A percentile compares a stretch with the other conserved stretches of the same genome.
phyloP scores from a whole-genome alignment of 176 grass and related monocot genomes.

The Tillandsia leiboldiana region DNA sequence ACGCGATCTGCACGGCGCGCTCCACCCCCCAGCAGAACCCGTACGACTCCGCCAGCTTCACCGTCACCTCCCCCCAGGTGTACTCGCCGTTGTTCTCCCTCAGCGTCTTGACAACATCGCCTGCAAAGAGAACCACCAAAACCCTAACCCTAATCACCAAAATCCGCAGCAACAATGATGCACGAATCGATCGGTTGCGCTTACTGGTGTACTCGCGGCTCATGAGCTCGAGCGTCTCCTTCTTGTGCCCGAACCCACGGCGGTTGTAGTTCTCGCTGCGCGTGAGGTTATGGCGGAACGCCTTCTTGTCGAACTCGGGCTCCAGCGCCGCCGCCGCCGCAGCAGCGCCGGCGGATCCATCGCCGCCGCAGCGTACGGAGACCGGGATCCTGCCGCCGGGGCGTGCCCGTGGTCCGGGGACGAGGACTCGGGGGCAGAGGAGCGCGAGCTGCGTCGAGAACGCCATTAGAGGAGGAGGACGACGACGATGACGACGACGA shows the following conservation, averaged over 20 bases:
- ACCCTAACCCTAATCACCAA: not conserved
- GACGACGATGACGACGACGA: not conserved
- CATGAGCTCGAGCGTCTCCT: slow-evolving; percentile 96
- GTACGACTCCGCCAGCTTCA: slow-evolving; percentile 84
- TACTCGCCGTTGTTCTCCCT: slow-evolving; percentile 70
- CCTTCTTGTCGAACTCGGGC: slow-evolving; percentile 92
- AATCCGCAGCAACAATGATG: too few species aligned
- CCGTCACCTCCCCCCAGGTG: slow-evolving; percentile 72
- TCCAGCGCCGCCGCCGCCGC: slow-evolving; percentile 29
- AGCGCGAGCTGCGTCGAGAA: slow-evolving; percentile 36
- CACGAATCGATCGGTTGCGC: not conserved
- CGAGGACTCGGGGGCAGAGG: slow-evolving; percentile 37
- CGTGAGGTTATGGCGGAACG: slow-evolving; percentile 88
- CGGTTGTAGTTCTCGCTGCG: slow-evolving; percentile 98
- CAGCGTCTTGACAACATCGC: slow-evolving; percentile 83
- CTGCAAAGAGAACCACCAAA: slow-evolving; percentile 11
- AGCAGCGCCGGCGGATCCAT: slow-evolving; percentile 1
- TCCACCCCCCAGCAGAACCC: slow-evolving; percentile 99
- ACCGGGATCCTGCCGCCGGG: slow-evolving; percentile 9
- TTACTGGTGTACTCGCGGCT: slow-evolving; percentile 88
- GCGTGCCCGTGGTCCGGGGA: slow-evolving; percentile 13
- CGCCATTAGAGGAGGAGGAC: slow-evolving; percentile 33
- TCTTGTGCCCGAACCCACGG: slow-evolving; percentile 86
- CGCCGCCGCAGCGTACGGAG: slow-evolving; percentile 52
- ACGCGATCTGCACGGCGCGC: slow-evolving; percentile 95